Evolutionary conservation across 352 stramenopile species (phyloP).

Genomic region (Blastocystis sp.): DNA sequence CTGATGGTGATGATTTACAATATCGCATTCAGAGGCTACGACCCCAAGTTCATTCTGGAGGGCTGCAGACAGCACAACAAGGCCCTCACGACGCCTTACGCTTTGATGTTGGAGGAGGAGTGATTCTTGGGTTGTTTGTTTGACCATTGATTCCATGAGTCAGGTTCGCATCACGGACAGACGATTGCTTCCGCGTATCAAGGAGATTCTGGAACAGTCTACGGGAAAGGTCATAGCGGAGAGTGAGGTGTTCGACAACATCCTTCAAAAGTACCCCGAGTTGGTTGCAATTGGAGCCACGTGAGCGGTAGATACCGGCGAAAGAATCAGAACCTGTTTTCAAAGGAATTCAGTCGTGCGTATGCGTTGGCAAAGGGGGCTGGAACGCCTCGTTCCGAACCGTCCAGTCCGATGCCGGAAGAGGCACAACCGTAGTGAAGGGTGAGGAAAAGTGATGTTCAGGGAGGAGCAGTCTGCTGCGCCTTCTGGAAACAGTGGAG

Average conservation of each 20-base stretch:
- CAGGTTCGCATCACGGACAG: not conserved
- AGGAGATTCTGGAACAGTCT: slow-evolving; percentile 38
- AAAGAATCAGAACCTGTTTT: slow-evolving; percentile 19
- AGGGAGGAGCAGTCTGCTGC: not conserved
- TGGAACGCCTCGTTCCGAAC: not conserved
- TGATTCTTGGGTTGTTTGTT: not conserved
- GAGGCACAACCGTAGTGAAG: not conserved
- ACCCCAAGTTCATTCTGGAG: slow-evolving; percentile 50
- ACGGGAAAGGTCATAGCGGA: not conserved
- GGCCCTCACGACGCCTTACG: not conserved
- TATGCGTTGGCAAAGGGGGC: not conserved
- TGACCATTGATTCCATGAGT: slow-evolving; percentile 1
- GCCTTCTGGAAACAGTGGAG: slow-evolving; percentile 64
- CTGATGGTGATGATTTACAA: slow-evolving; percentile 80
- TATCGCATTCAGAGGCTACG: slow-evolving; percentile 70
- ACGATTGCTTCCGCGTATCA: slow-evolving; percentile 3
- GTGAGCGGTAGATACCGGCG: not conserved
- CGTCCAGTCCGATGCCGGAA: not conserved
- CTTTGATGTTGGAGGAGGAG: slow-evolving; percentile 16
- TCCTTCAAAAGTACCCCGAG: not conserved
- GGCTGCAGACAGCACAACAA: slow-evolving; percentile 24
- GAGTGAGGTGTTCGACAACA: not conserved
- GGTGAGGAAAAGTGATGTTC: not conserved
- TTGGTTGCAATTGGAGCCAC: not conserved
- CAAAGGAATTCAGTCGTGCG: slow-evolving; percentile 28